Evolutionary conservation across 768 basidiomycete genomes (phyloP).

Genomic region (Paxillus ammoniavirescens): DNA sequence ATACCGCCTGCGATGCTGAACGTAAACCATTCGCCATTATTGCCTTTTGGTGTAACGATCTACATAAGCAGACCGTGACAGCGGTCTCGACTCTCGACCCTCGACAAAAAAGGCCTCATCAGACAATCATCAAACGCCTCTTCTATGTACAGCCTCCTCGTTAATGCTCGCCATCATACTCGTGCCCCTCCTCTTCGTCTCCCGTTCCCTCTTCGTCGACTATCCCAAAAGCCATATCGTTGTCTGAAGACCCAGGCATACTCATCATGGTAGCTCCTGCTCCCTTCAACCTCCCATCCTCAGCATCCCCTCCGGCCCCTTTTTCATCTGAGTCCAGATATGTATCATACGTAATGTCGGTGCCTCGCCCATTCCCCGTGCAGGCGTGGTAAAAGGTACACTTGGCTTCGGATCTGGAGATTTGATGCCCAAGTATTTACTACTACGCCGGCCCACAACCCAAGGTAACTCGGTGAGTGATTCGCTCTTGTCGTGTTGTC

Average conservation of each 20-base stretch:
- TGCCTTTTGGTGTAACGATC: too few species aligned
- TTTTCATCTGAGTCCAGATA: conserved; percentile 49
- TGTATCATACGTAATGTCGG: conserved; percentile 28
- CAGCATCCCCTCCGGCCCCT: conserved; percentile 26
- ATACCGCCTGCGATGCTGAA: too few species aligned
- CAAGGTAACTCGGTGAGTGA: neutral
- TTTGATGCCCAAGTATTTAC: too few species aligned
- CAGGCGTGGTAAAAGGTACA: too few species aligned
- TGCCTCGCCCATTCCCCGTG: too few species aligned
- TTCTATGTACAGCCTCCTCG: conserved; percentile 56
- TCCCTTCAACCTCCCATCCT: conserved; percentile 40
- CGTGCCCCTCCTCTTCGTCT: conserved; percentile 33
- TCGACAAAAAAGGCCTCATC: conserved; percentile 67
- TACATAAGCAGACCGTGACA: too few species aligned
- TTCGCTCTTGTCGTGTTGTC: neutral
- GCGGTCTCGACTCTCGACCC: too few species aligned
- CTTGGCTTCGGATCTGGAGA: too few species aligned
- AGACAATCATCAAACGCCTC: conserved; percentile 66
- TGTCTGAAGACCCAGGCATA: conserved; percentile 81
- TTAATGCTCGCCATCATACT: conserved; percentile 43
- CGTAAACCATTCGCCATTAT: too few species aligned
- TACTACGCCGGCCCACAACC: too few species aligned
- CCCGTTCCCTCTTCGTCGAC: conserved; percentile 47
- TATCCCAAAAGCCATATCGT: conserved; percentile 53
- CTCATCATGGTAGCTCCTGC: conserved; percentile 55